These are phyloP conservation scores for Arabidopsis hybrid DNA, from an alignment of 441 rosid genomes.

Conservation along the genomic window DNA sequence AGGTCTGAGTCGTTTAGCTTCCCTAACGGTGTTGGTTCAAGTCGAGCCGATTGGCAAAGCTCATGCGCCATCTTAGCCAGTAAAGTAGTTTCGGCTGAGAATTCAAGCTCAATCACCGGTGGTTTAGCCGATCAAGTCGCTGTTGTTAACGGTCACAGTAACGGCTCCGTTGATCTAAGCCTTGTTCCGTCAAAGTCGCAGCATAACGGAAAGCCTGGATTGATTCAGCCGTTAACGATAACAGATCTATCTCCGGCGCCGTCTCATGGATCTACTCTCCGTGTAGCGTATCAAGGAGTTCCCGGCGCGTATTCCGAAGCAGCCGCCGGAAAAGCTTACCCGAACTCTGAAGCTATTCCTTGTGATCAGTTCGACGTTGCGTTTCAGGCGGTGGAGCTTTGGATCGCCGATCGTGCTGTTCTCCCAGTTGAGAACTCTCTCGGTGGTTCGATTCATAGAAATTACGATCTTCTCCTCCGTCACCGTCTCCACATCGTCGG, in stretches of 20 bases:
- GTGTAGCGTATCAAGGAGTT: conserved; percentile 95
- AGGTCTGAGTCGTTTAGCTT: conserved; percentile 62
- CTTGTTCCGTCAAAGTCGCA: conserved; percentile 60
- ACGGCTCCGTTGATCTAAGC: conserved; percentile 64
- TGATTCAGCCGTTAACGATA: conserved; percentile 67
- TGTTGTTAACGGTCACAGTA: conserved; percentile 77
- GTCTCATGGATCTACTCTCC: conserved; percentile 81
- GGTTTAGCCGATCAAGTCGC: conserved; percentile 52
- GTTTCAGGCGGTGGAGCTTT: conserved; percentile 93
- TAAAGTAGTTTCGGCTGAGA: conserved; percentile 67
- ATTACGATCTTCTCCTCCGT: conserved; percentile 92
- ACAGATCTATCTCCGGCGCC: conserved; percentile 90
- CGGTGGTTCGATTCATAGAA: conserved; percentile 94
- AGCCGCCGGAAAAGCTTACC: conserved; percentile 95
- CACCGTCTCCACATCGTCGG: conserved; percentile 97
- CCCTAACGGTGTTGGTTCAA: conserved; percentile 67
- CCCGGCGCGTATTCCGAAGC: conserved; percentile 98
- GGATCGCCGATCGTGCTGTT: conserved; percentile 96
- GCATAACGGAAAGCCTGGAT: conserved; percentile 42
- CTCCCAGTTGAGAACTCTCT: conserved; percentile 90
- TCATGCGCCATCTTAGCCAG: conserved; percentile 91
- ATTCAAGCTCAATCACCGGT: conserved; percentile 39
- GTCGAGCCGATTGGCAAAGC: conserved; percentile 89
- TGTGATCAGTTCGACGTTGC: conserved; percentile 96
- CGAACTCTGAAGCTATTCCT: conserved; percentile 91